Evolutionary conservation across 2,329 filamentous ascomycete species (phyloP).

Genomic region (Aureobasidium leucospermi): DNA sequence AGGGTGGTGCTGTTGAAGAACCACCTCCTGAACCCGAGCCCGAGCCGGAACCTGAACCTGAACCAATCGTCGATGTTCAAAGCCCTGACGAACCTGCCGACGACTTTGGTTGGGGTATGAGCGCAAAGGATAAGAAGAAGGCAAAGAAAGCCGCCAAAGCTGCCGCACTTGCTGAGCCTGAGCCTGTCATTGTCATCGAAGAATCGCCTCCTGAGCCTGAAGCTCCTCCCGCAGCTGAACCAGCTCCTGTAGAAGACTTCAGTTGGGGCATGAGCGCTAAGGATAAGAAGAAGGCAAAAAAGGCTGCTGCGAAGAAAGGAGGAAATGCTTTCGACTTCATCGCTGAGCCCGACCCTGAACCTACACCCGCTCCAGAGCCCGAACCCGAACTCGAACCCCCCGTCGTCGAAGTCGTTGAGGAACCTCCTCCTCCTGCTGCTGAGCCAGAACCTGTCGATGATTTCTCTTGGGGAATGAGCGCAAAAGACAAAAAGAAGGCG

Average conservation of each 20-base stretch:
- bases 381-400: slow-evolving; percentile 27
- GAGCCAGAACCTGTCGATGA: slow-evolving; percentile 1
- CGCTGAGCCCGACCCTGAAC: slow-evolving; percentile 23
- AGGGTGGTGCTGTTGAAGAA: slow-evolving; percentile 18
- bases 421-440: neutral
- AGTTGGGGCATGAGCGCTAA: slow-evolving; percentile 32
- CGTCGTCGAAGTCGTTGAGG: slow-evolving; percentile 14
- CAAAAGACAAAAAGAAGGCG: slow-evolving; percentile 25
- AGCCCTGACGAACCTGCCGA: slow-evolving; percentile 16
- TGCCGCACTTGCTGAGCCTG: slow-evolving; percentile 23
- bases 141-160: slow-evolving; percentile 34
- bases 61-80: neutral
- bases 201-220: slow-evolving; percentile 27
- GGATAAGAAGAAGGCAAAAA: slow-evolving; percentile 42
- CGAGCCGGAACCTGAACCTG: slow-evolving; percentile 1
- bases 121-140: slow-evolving; percentile 22
- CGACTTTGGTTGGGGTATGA: slow-evolving; percentile 20
- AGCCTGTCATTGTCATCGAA: slow-evolving; percentile 10
- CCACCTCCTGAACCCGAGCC: slow-evolving; percentile 10
- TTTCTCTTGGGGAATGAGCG: slow-evolving; percentile 20
- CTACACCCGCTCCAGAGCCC: slow-evolving; percentile 22
- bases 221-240: slow-evolving; percentile 28
- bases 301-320: slow-evolving; percentile 36
- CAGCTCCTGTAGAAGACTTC: slow-evolving; percentile 29
- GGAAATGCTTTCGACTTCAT: slow-evolving; percentile 23